phyloP scores from a whole-genome alignment of 73 alveolate species.

The Symbiodinium pilosum region DNA sequence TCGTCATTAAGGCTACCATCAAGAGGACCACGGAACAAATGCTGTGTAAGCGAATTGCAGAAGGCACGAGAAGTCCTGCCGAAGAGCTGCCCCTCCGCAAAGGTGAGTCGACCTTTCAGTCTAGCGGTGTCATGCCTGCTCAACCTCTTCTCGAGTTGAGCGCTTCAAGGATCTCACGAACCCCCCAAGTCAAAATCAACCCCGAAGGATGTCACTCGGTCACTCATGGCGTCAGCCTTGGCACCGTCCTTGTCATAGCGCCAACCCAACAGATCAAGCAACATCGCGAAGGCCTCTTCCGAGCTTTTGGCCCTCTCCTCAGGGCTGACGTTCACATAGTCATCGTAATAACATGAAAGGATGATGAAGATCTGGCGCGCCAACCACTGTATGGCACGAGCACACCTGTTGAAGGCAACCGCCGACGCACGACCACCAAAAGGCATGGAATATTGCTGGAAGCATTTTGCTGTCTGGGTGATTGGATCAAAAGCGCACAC shows the following conservation, averaged over 20 bases:
- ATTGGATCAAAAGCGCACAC: too few relatives aligned
- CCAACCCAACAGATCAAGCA: constrained; percentile 27
- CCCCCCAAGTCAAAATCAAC: neutral
- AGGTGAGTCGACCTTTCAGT: neutral
- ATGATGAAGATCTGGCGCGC: neutral
- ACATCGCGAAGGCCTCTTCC: neutral
- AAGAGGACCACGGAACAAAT: too few relatives aligned
- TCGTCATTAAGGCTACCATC: too few relatives aligned
- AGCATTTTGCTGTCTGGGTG: too few relatives aligned
- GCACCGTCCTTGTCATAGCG: neutral
- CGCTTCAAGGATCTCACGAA: neutral
- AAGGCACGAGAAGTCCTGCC: neutral
- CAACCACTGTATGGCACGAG: too few relatives aligned
- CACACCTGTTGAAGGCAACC: too few relatives aligned
- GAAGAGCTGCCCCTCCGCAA: constrained; percentile 46
- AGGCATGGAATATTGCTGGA: too few relatives aligned
- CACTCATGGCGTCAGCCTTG: neutral
- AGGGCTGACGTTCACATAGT: neutral
- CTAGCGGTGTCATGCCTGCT: neutral
- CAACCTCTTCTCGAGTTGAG: neutral
- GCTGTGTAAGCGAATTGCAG: neutral
- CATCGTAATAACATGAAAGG: neutral
- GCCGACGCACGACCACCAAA: too few relatives aligned
- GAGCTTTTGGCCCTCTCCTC: neutral
- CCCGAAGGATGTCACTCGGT: neutral